phyloP scores from a whole-genome alignment of 129 eudicot genomes.

The Sambucus nigra region DNA sequence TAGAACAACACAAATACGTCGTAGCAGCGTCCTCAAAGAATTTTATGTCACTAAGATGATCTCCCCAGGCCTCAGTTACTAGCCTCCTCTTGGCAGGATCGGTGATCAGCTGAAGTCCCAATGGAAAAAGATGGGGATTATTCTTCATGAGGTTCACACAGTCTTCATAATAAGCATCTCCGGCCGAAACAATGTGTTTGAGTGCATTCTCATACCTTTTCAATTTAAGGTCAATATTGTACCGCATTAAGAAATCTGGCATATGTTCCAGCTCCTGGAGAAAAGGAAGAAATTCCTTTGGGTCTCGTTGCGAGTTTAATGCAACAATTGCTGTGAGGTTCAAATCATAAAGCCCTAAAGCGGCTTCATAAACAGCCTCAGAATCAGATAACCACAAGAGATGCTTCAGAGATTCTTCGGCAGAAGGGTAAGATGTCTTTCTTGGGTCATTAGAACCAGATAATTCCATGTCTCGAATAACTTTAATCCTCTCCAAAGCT shows the following conservation, averaged over 20 bases:
- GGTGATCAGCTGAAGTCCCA: slow-evolving; percentile 49
- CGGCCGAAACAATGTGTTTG: slow-evolving; percentile 65
- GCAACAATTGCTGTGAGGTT: slow-evolving; percentile 98
- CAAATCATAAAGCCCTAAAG: slow-evolving; percentile 88
- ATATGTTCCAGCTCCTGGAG: slow-evolving; percentile 71
- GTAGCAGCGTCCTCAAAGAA: slow-evolving; percentile 84
- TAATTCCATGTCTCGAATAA: slow-evolving; percentile 66
- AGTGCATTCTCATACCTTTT: slow-evolving; percentile 71
- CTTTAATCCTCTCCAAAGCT: slow-evolving; percentile 72
- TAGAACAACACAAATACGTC: slow-evolving; percentile 52
- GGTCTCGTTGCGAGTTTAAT: slow-evolving; percentile 84
- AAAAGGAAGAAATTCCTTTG: slow-evolving; percentile 90
- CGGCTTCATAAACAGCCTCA: slow-evolving; percentile 93
- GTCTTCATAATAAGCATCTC: slow-evolving; percentile 64
- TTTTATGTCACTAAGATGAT: slow-evolving; percentile 52
- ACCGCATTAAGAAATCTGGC: slow-evolving; percentile 66
- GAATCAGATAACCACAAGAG: slow-evolving; percentile 83
- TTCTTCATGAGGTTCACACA: slow-evolving; percentile 57
- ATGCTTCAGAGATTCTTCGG: slow-evolving; percentile 91
- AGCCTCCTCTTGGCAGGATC: slow-evolving; percentile 41
- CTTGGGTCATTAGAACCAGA: slow-evolving; percentile 40
- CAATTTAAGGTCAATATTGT: slow-evolving; percentile 68
- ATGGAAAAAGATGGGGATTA: slow-evolving; percentile 66
- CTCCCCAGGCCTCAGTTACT: slow-evolving; percentile 84
- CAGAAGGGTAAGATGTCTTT: slow-evolving; percentile 51